These are phyloP conservation scores for Aspergillus texensis DNA, from an alignment of 2,329 filamentous ascomycete genomes.

Conservation along the genomic window DNA sequence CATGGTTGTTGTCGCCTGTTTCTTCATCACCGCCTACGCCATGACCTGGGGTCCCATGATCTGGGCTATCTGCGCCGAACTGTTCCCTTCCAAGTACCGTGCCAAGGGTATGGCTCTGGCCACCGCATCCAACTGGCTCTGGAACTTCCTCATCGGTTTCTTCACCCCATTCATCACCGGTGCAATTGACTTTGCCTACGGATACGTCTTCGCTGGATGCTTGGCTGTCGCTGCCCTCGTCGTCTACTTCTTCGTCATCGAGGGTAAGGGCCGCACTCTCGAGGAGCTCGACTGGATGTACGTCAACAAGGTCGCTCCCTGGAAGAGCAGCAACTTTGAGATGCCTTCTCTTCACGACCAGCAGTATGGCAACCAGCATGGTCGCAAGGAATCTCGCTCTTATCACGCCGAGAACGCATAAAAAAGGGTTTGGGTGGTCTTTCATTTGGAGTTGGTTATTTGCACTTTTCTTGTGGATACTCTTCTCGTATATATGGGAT, in stretches of 20 bases:
- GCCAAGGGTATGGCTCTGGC: constrained; percentile 79
- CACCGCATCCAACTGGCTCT: constrained; percentile 75
- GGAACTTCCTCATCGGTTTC: constrained; percentile 74
- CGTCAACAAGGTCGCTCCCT: constrained; percentile 61
- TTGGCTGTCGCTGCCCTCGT: constrained; percentile 65
- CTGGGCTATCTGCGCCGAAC: constrained; percentile 50
- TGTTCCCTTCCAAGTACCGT: constrained; percentile 53
- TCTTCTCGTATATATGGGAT: constrained; percentile 2
- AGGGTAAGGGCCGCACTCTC: constrained; percentile 68
- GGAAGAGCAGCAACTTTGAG: constrained; percentile 57
- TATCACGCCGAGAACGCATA: constrained; percentile 35
- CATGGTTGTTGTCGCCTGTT: constrained; percentile 71
- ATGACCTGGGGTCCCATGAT: constrained; percentile 67
- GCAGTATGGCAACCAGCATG: constrained; percentile 9
- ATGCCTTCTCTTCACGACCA: constrained; percentile 25
- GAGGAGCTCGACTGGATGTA: constrained; percentile 80
- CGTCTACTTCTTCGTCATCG: constrained; percentile 75
- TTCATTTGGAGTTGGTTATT: not conserved
- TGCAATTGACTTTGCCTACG: constrained; percentile 72
- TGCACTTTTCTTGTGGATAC: not conserved
- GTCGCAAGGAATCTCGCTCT: constrained; percentile 26
- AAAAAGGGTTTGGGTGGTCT: not conserved
- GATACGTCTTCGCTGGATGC: constrained; percentile 75
- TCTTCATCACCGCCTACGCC: constrained; percentile 72
- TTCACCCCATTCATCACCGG: constrained; percentile 77